Percentiles rank a stretch among this genome's conserved stretches.
These are phyloP conservation scores for Geranium incanum DNA, from an alignment of 441 rosid species.

Conservation along the genomic window DNA sequence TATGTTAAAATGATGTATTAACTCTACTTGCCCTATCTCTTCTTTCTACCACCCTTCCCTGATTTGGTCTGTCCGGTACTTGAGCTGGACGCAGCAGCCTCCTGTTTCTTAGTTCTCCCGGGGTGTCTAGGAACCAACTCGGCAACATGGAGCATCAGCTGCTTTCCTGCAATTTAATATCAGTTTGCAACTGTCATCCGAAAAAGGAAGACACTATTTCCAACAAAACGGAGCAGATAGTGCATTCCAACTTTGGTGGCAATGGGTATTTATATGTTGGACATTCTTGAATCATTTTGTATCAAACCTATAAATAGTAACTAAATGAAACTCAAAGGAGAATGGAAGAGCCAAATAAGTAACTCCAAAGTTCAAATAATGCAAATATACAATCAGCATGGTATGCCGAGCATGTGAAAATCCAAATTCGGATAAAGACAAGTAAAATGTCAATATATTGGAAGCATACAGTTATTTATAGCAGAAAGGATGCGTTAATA, in stretches of 20 bases:
- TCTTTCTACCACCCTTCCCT: conserved; percentile 80
- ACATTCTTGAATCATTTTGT: not conserved
- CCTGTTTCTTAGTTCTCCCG: conserved; percentile 77
- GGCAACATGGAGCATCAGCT: conserved; percentile 77
- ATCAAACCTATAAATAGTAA: not conserved
- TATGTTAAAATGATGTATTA: not conserved
- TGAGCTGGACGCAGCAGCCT: conserved; percentile 52
- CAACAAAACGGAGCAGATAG: not conserved
- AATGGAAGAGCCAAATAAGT: not conserved
- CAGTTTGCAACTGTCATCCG: not conserved
- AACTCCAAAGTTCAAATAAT: not conserved
- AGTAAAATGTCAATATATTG: not conserved
- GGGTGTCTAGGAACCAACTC: conserved; percentile 88
- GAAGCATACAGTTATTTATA: not conserved
- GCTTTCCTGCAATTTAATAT: conserved; percentile 52
- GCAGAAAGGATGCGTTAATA: not conserved
- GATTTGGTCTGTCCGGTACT: conserved; percentile 56
- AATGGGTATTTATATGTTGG: not conserved
- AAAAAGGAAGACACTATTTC: not conserved
- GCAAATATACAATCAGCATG: not conserved
- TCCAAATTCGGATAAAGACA: not conserved
- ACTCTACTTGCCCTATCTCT: conserved; percentile 40
- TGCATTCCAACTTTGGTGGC: not conserved
- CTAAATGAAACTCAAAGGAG: not conserved
- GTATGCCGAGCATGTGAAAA: not conserved